These are phyloP conservation scores for Cytospora schulzeri DNA, from an alignment of 2,329 filamentous ascomycete species.

Conservation along the genomic window DNA sequence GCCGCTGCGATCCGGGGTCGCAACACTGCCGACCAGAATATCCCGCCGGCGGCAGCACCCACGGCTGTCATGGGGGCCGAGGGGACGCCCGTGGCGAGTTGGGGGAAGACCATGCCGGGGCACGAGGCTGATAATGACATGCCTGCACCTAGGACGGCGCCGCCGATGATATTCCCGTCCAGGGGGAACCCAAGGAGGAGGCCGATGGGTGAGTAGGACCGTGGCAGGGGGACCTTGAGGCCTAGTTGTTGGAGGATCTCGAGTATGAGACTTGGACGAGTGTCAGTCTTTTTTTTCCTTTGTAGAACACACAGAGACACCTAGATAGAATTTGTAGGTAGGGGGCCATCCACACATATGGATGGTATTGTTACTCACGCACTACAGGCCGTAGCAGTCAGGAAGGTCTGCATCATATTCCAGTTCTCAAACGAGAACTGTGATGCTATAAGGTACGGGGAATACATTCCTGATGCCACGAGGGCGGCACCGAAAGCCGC, in stretches of 20 bases:
- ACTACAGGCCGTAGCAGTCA: slow-evolving; percentile 63
- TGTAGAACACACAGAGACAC: no score
- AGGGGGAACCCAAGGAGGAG: slow-evolving; percentile 54
- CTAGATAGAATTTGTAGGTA: background rate
- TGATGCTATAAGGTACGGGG: slow-evolving; percentile 59
- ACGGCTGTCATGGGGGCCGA: slow-evolving; percentile 55
- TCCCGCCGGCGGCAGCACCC: slow-evolving; percentile 59
- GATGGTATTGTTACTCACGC: slow-evolving; percentile 49
- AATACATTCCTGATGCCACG: slow-evolving; percentile 60
- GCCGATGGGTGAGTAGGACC: slow-evolving; percentile 53
- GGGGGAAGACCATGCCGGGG: slow-evolving; percentile 65
- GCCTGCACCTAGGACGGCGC: slow-evolving; percentile 62
- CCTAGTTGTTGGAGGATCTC: slow-evolving; percentile 46
- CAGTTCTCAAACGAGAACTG: slow-evolving; percentile 64
- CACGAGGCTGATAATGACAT: slow-evolving; percentile 68
- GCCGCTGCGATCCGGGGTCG: slow-evolving; percentile 38
- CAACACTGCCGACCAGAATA: slow-evolving; percentile 52
- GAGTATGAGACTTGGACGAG: background rate
- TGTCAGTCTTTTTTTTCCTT: no score
- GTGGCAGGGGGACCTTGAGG: slow-evolving; percentile 48
- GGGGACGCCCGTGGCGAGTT: slow-evolving; percentile 56
- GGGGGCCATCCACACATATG: no score
- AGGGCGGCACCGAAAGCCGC: slow-evolving; percentile 64
- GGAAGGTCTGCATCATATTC: slow-evolving; percentile 67
- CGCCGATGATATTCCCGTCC: slow-evolving; percentile 68